phyloP scores from a whole-genome alignment of 805 yeast genomes.

The Candida boleticola region DNA sequence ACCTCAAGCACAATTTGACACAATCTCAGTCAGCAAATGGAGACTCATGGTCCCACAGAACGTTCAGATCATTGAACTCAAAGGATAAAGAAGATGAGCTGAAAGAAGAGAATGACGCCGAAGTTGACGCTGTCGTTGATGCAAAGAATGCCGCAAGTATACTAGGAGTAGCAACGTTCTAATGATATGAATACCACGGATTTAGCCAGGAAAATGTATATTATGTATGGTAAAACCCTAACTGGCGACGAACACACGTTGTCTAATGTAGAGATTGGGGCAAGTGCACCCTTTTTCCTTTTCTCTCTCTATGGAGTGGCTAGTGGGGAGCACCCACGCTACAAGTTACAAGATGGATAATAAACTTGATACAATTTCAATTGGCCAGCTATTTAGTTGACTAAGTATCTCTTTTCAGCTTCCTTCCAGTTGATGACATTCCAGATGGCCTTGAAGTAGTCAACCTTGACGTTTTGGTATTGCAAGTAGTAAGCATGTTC shows the following conservation, averaged over 20 bases:
- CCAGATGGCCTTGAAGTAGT: slow-evolving; percentile 93
- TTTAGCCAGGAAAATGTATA: too few species aligned
- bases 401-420: slow-evolving; percentile 66
- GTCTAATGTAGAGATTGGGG: too few species aligned
- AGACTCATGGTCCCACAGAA: slow-evolving; percentile 45
- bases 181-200: too few species aligned
- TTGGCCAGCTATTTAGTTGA: slow-evolving; percentile 9
- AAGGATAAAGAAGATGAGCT: slow-evolving; percentile 24
- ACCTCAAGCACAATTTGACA: slow-evolving; percentile 39
- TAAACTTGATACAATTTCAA: too few species aligned
- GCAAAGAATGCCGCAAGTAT: slow-evolving; percentile 82
- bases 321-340: too few species aligned
- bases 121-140: slow-evolving; percentile 44
- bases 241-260: too few species aligned
- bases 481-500: slow-evolving; percentile 95
- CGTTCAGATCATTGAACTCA: slow-evolving; percentile 27
- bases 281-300: too few species aligned
- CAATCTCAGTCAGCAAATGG: slow-evolving; percentile 43
- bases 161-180: slow-evolving; percentile 74
- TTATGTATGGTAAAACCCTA: too few species aligned
- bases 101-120: slow-evolving; percentile 6
- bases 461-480: slow-evolving; percentile 87
- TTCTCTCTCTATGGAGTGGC: too few species aligned
- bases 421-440: slow-evolving; percentile 91
- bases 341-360: too few species aligned